Evolutionary conservation across 2,329 filamentous ascomycete species (phyloP).

Genomic region (Colletotrichum sublineola): DNA sequence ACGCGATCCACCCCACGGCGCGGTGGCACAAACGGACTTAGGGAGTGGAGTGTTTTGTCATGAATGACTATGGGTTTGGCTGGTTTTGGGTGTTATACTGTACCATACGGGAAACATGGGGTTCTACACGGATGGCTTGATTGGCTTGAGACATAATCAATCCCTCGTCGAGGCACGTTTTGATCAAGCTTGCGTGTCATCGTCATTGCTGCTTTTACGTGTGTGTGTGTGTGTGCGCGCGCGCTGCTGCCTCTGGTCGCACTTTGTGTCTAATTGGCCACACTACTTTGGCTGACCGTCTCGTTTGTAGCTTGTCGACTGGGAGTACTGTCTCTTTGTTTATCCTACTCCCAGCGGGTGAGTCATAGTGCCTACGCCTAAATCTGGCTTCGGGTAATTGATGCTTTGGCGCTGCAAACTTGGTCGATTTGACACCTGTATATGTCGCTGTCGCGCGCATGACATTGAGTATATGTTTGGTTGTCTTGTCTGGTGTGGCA

Average conservation of each 20-base stretch:
- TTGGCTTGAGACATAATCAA: conserved; percentile 42
- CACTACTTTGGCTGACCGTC: background rate
- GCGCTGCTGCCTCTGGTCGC: background rate
- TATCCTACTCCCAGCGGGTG: background rate
- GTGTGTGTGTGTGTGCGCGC: background rate
- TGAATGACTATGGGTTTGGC: conserved; percentile 58
- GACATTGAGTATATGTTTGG: background rate
- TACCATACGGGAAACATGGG: conserved; percentile 59
- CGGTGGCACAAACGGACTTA: conserved; percentile 39
- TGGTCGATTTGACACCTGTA: background rate
- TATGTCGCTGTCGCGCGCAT: no score
- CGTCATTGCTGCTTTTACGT: background rate
- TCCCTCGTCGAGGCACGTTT: conserved; percentile 42
- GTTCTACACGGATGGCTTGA: conserved; percentile 49
- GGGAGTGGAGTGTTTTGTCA: conserved; percentile 54
- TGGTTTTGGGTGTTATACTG: conserved; percentile 59
- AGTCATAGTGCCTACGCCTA: background rate
- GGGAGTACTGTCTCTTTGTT: background rate
- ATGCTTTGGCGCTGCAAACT: no score
- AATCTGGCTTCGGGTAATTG: no score
- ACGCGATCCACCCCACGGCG: conserved; percentile 38
- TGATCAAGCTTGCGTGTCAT: conserved; percentile 19
- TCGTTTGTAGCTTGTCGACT: background rate
- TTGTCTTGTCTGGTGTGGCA: background rate
- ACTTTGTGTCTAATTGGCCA: background rate